Conservation (phyloP, 257 asterid species). For the Coffea eugenioides region DNA sequence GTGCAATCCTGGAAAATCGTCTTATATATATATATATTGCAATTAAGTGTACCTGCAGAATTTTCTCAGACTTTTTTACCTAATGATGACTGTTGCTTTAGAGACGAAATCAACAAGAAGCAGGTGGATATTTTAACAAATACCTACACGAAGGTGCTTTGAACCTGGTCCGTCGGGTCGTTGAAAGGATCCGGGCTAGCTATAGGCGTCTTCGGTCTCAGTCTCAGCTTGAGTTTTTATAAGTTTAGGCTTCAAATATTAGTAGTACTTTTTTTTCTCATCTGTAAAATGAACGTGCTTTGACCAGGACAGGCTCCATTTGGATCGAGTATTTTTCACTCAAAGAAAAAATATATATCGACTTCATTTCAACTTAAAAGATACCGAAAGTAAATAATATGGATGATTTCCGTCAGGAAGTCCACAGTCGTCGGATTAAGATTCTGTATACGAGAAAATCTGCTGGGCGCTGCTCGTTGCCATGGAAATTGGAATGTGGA, state of each 20-base stretch:
- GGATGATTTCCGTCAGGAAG: no score
- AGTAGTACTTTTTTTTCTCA: no score
- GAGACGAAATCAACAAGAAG: background rate
- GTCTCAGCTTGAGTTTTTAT: background rate
- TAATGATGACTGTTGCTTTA: background rate
- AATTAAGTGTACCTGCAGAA: background rate
- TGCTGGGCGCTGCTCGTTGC: background rate
- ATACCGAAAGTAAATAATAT: background rate
- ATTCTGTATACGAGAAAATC: background rate
- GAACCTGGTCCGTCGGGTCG: background rate
- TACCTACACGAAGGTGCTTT: background rate
- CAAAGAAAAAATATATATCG: no score
- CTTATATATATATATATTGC: background rate
- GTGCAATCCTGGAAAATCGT: background rate
- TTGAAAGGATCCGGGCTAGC: background rate
- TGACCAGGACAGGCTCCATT: no score
- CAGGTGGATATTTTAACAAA: background rate
- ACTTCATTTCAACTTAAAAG: background rate
- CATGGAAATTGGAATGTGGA: background rate
- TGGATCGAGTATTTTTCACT: no score
- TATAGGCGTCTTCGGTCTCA: background rate
- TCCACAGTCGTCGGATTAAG: background rate
- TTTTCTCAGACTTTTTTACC: slow-evolving; percentile 8
- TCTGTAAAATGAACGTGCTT: background rate
- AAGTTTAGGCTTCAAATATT: background rate